Evolutionary conservation across 306 rosid species (phyloP).

Genomic region (Vigna angularis): DNA sequence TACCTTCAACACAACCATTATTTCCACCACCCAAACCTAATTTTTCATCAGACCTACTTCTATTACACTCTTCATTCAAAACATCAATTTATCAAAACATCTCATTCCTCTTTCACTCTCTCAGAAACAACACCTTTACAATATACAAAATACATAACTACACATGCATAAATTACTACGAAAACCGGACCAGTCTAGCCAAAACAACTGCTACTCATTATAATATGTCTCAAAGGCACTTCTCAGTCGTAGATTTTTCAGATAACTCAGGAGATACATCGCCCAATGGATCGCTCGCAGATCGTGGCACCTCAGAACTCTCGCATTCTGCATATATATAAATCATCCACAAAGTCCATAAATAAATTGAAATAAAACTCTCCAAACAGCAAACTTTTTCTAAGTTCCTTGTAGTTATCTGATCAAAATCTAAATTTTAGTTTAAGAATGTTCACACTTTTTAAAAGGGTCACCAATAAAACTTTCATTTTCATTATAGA

Average conservation of each 20-base stretch:
- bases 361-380: neutral
- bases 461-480: no score
- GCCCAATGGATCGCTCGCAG: slow-evolving; percentile 52
- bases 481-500: no score
- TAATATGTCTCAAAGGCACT: neutral
- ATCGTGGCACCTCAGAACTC: slow-evolving; percentile 50
- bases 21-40: neutral
- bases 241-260: slow-evolving; percentile 38
- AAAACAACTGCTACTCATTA: neutral
- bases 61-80: slow-evolving; percentile 25
- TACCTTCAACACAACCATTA: neutral
- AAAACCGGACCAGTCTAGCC: neutral
- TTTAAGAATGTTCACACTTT: no score
- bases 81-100: slow-evolving; percentile 21
- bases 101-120: slow-evolving; percentile 44
- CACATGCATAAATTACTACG: neutral
- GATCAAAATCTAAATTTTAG: no score
- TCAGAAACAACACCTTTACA: slow-evolving; percentile 46
- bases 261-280: slow-evolving; percentile 48
- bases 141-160: neutral
- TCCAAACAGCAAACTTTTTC: neutral
- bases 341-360: neutral
- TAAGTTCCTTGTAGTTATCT: no score
- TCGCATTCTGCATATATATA: slow-evolving; percentile 56
- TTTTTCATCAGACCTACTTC: neutral